A percentile compares a stretch with the other conserved stretches of the same genome.
These are phyloP conservation scores for Inosperma sp. DNA, from an alignment of 768 basidiomycete genomes.

Conservation along the genomic window DNA sequence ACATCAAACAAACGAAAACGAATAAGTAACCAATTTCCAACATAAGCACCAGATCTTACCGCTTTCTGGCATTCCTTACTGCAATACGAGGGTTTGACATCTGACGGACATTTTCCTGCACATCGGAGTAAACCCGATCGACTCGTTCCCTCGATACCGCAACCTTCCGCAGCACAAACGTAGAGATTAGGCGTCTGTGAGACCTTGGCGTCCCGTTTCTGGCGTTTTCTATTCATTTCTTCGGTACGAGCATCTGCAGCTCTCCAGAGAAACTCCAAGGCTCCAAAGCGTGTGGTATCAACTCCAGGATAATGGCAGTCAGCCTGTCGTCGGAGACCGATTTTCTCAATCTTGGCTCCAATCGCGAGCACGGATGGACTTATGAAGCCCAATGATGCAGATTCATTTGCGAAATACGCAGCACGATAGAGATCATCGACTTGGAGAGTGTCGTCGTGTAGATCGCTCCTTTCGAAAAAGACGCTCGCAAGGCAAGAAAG, in stretches of 20 bases:
- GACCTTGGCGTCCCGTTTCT: not conserved
- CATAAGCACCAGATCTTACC: not conserved
- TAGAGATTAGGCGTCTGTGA: not conserved
- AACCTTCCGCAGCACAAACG: not conserved
- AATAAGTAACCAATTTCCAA: no score
- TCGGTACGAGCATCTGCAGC: not conserved
- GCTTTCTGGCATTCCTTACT: conserved; percentile 2
- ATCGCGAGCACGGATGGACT: not conserved
- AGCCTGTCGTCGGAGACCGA: not conserved
- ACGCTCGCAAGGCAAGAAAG: not conserved
- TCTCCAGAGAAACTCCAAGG: not conserved
- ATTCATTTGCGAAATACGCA: not conserved
- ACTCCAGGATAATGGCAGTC: not conserved
- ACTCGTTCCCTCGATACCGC: conserved; percentile 1
- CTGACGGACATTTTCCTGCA: not conserved
- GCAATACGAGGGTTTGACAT: not conserved
- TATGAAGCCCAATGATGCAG: not conserved
- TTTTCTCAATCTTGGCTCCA: not conserved
- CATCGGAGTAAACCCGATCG: not conserved
- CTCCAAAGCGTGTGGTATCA: not conserved
- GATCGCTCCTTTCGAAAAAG: not conserved
- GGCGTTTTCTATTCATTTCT: not conserved
- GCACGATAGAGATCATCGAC: conserved; percentile 1
- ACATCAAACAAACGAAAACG: no score
- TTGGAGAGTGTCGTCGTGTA: not conserved